These are phyloP conservation scores for Penicillium hesseltinei DNA, from an alignment of 2,329 filamentous ascomycete genomes.

Conservation along the genomic window DNA sequence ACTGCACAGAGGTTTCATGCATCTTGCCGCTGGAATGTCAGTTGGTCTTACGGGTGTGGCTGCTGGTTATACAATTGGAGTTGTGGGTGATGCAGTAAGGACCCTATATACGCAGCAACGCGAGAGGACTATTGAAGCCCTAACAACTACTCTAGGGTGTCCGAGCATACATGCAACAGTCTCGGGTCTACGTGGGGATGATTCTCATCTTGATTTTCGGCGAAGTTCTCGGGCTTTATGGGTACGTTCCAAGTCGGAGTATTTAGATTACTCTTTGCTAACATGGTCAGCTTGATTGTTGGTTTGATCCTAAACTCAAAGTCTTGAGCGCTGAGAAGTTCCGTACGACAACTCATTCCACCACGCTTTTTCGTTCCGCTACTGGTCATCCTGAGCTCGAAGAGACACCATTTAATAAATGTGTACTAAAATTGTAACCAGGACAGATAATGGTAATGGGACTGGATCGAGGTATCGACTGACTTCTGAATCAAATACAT, in stretches of 20 bases:
- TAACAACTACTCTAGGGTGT: constrained; percentile 59
- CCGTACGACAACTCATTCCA: background rate
- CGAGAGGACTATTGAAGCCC: constrained; percentile 3
- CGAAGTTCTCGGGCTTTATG: constrained; percentile 94
- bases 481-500: background rate
- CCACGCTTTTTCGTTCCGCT: background rate
- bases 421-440: background rate
- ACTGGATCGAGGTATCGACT: background rate
- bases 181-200: constrained; percentile 96
- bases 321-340: constrained; percentile 25
- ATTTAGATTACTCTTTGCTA: constrained; percentile 14
- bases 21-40: constrained; percentile 83
- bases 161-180: constrained; percentile 93
- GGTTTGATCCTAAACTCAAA: constrained; percentile 91
- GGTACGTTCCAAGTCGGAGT: constrained; percentile 56
- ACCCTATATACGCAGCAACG: background rate
- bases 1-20: constrained; percentile 74
- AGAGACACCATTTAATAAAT: background rate
- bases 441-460: background rate
- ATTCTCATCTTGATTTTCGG: constrained; percentile 98
- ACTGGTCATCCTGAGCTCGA: background rate
- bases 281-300: constrained; percentile 71
- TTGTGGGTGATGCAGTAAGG: constrained; percentile 83
- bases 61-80: constrained; percentile 92
- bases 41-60: constrained; percentile 91